phyloP scores from a whole-genome alignment of 163 green algal genomes.

The Prototheca stagnorum region DNA sequence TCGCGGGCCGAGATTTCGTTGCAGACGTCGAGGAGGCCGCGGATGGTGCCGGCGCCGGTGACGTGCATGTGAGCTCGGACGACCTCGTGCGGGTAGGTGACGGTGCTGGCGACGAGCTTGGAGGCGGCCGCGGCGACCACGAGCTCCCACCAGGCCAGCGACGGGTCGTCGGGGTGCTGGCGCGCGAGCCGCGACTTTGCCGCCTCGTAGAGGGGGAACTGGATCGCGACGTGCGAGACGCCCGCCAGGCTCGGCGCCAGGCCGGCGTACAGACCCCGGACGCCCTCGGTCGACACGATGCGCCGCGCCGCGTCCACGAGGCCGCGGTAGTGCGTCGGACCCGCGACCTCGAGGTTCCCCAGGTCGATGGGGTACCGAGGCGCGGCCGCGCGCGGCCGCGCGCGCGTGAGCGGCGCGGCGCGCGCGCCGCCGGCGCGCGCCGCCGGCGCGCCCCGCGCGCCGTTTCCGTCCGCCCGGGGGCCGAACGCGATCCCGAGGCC shows the following conservation, averaged over 20 bases:
- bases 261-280: conserved; percentile 77
- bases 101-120: conserved; percentile 87
- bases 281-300: conserved; percentile 72
- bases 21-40: conserved; percentile 24
- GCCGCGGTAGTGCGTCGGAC: conserved; percentile 53
- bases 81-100: conserved; percentile 97
- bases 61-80: conserved; percentile 78
- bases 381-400: too few relatives aligned
- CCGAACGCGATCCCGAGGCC: conserved; percentile 45
- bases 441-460: too few relatives aligned
- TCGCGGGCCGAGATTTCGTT: conserved; percentile 37
- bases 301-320: conserved; percentile 61
- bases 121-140: conserved; percentile 59
- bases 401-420: too few relatives aligned
- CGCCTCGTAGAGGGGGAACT: conserved; percentile 89
- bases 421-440: too few relatives aligned
- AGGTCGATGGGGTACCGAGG: too few relatives aligned
- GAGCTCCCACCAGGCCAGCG: conserved; percentile 51
- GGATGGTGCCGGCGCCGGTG: conserved; percentile 30
- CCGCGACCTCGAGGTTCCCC: too few relatives aligned
- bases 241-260: conserved; percentile 73
- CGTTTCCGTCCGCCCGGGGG: too few relatives aligned
- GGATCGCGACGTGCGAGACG: conserved; percentile 83
- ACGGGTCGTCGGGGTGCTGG: not conserved
- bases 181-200: conserved; percentile 41